Conservation (phyloP, 2,329 filamentous ascomycete species). For the Aureobasidium namibiae region DNA sequence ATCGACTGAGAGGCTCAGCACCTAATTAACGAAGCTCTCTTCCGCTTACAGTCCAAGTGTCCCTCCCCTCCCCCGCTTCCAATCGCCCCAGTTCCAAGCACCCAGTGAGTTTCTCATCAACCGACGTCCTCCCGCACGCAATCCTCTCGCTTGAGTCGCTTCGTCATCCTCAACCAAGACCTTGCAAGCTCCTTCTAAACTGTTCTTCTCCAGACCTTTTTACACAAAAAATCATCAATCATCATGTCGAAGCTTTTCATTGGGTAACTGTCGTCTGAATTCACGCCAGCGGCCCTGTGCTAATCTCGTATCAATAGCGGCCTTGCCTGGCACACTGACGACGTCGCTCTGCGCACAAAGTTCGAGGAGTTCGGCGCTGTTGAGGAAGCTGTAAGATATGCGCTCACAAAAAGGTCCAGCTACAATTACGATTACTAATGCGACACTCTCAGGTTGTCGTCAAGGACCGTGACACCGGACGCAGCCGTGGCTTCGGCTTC, state of each 20-base stretch:
- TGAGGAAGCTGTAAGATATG: constrained; percentile 79
- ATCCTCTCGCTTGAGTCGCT: background rate
- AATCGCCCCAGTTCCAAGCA: background rate
- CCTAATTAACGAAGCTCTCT: background rate
- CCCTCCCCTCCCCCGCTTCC: background rate
- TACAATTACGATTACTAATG: background rate
- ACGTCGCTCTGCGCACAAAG: constrained; percentile 74
- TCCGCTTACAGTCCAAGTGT: background rate
- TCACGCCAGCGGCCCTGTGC: background rate
- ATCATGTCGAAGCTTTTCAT: constrained; percentile 92
- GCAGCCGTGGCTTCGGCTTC: constrained; percentile 95
- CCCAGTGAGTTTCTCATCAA: constrained; percentile 8
- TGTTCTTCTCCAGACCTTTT: background rate
- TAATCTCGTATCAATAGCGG: constrained; percentile 51
- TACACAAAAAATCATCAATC: constrained; percentile 1
- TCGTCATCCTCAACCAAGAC: constrained; percentile 10
- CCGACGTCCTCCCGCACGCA: constrained; percentile 8
- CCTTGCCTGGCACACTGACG: constrained; percentile 97
- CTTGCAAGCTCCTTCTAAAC: background rate
- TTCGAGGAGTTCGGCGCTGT: constrained; percentile 87
- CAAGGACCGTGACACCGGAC: constrained; percentile 92
- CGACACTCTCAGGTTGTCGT: constrained; percentile 66
- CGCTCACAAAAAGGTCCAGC: constrained; percentile 24
- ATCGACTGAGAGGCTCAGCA: background rate
- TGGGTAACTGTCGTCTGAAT: constrained; percentile 51